Conservation (phyloP, 495 filamentous ascomycete genomes). For the Massariosphaeria phaeospora region DNA sequence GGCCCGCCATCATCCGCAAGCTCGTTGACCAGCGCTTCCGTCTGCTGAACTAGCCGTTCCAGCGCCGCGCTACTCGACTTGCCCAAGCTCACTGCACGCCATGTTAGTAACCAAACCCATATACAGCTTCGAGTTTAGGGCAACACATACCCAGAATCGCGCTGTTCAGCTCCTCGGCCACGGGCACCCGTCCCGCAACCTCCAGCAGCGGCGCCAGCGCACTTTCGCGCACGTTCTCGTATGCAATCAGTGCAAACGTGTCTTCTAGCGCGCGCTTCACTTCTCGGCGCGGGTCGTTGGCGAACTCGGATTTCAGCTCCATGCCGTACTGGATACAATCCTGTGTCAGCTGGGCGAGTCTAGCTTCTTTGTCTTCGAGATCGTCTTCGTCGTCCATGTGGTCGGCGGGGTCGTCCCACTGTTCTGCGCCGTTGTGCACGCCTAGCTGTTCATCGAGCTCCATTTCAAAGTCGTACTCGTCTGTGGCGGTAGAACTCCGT, state of each 20-base stretch:
- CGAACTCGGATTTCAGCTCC: slow-evolving; percentile 70
- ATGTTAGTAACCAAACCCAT: slow-evolving; percentile 15
- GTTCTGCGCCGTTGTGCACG: slow-evolving; percentile 33
- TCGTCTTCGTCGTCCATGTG: slow-evolving; percentile 40
- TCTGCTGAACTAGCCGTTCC: slow-evolving; percentile 83
- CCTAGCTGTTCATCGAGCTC: slow-evolving; percentile 68
- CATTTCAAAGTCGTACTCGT: slow-evolving; percentile 52
- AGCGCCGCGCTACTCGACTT: slow-evolving; percentile 84
- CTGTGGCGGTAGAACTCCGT: slow-evolving; percentile 26
- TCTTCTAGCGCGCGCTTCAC: slow-evolving; percentile 72
- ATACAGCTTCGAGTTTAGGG: neutral
- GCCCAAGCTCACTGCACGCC: slow-evolving; percentile 68
- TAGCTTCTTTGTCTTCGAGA: slow-evolving; percentile 35
- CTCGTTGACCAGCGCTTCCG: slow-evolving; percentile 75
- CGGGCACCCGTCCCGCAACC: slow-evolving; percentile 63
- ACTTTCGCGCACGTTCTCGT: slow-evolving; percentile 68
- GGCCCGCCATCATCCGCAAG: slow-evolving; percentile 76
- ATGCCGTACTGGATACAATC: slow-evolving; percentile 78
- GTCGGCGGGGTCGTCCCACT: neutral
- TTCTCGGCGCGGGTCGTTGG: slow-evolving; percentile 60
- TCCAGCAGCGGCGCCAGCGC: slow-evolving; percentile 77
- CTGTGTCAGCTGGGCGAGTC: slow-evolving; percentile 54
- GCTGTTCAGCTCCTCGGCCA: slow-evolving; percentile 92
- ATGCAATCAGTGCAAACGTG: slow-evolving; percentile 85
- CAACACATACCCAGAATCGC: slow-evolving; percentile 73